Conservation (phyloP, 768 basidiomycete genomes). For the Omphalotus guepiniiformis region DNA sequence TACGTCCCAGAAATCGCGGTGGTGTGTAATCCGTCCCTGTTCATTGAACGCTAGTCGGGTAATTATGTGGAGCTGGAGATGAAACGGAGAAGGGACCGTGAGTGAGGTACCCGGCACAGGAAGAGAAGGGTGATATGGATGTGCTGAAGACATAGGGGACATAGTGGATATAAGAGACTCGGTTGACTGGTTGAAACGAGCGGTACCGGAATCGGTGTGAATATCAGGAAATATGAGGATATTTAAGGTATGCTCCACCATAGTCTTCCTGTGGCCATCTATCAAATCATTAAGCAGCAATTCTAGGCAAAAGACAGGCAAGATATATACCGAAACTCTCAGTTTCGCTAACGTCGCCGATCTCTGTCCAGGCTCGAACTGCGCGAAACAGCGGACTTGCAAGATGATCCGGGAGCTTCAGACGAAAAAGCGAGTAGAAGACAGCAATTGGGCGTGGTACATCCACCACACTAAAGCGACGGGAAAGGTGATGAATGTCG, state of each 20-base stretch:
- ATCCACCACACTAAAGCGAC: constrained; percentile 56
- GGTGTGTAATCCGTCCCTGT: constrained; percentile 73
- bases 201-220: constrained; percentile 43
- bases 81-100: constrained; percentile 64
- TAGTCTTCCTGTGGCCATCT: constrained; percentile 73
- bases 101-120: constrained; percentile 56
- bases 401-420: constrained; percentile 30
- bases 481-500: constrained; percentile 63
- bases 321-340: constrained; percentile 66
- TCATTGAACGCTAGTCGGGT: constrained; percentile 79
- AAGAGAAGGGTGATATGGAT: constrained; percentile 42
- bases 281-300: constrained; percentile 6
- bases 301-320: neutral
- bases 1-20: constrained; percentile 80
- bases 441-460: constrained; percentile 65
- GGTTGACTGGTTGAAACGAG: constrained; percentile 27
- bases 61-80: constrained; percentile 66
- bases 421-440: constrained; percentile 50
- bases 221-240: constrained; percentile 71
- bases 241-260: constrained; percentile 79
- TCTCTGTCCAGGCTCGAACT: constrained; percentile 68
- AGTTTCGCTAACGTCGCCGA: constrained; percentile 71
- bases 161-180: constrained; percentile 34
- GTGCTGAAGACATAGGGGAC: constrained; percentile 24
- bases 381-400: constrained; percentile 54